A percentile compares a stretch with the other conserved stretches of the same genome.
Conservation (phyloP, 139 green algal genomes). For the Pleodorina starrii region DNA sequence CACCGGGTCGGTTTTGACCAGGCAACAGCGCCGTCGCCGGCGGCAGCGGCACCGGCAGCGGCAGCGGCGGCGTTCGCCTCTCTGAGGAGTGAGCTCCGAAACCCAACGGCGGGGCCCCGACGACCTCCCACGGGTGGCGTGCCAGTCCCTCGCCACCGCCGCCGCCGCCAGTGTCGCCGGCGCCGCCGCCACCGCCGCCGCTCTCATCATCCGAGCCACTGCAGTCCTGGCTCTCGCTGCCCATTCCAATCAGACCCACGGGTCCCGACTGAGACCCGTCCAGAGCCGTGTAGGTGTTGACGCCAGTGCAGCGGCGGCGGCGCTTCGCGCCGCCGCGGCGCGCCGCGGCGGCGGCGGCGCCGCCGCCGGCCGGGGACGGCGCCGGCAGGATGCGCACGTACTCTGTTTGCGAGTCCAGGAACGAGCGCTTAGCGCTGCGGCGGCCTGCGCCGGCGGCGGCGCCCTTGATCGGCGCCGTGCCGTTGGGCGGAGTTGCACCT, state of each 20-base stretch:
- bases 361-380: background rate
- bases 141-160: background rate
- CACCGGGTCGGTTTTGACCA: too few relatives aligned
- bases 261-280: conserved; percentile 4
- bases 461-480: too few relatives aligned
- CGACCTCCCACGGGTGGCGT: background rate
- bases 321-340: background rate
- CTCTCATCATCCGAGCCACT: background rate
- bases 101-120: background rate
- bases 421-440: background rate
- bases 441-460: background rate
- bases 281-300: background rate
- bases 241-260: conserved; percentile 8
- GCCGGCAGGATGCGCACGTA: conserved; percentile 1
- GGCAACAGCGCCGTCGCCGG: background rate
- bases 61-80: background rate
- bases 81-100: background rate
- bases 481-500: too few relatives aligned
- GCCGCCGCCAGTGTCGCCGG: background rate
- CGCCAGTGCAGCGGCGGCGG: background rate
- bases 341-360: too few relatives aligned
- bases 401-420: background rate
- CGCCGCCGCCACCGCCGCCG: background rate
- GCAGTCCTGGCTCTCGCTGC: conserved; percentile 32
- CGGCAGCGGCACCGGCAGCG: background rate